Evolutionary conservation across 345 rosid species (phyloP), one percentile per base, ranked within the genome.

Genomic region (Aurinia saxatilis): DNA sequence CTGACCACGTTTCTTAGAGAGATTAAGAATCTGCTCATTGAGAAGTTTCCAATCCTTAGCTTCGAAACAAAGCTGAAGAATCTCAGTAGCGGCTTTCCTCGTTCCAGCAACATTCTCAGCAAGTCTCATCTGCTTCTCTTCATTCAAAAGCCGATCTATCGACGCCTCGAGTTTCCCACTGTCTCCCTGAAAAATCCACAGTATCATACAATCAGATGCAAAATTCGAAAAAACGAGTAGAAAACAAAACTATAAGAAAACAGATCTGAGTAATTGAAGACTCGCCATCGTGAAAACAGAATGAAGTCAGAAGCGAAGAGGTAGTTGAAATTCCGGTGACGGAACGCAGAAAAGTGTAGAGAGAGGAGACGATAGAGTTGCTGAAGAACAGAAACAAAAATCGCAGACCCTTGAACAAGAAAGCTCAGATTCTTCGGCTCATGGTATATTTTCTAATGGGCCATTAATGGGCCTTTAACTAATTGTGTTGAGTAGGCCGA

Each of bases 1-100:
- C 74, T 90, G 97, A 13, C 97, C 99, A 19, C 99, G 96, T 51
- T 88, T 88, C 70, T 93, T 93, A 10, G 99, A 87, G 17, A 93
- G 70, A 57, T 84, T 77, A 37, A 84, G 62, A 75, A 93, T 93
- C 78, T 93, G 99, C 57, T 72, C 75, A n/a, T 72, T 72, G 11
- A 72, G 44, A 42, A 84, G 47, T 68, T 85, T 93, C 99, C 99
- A 93, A 63, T 87, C 96, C 55, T 84, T 85, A 2, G 91, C 97
- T 54, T 90, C 85, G 65, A 85, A 90, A 79, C 99, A 93, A 36
- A 87, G 90, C 61, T 81, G 80, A 51, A 93, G 67, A 67, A 90
- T 90, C 23, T 93, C 95, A 44, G 82, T 82, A 23, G 74, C 96
- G 4, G 97, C 91, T 79, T 85, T 90, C 79, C 80, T 93, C 15